A percentile compares a stretch with the other conserved stretches of the same genome.
phyloP scores from a whole-genome alignment of 257 asterid species.

The Nicotiana tabacum region DNA sequence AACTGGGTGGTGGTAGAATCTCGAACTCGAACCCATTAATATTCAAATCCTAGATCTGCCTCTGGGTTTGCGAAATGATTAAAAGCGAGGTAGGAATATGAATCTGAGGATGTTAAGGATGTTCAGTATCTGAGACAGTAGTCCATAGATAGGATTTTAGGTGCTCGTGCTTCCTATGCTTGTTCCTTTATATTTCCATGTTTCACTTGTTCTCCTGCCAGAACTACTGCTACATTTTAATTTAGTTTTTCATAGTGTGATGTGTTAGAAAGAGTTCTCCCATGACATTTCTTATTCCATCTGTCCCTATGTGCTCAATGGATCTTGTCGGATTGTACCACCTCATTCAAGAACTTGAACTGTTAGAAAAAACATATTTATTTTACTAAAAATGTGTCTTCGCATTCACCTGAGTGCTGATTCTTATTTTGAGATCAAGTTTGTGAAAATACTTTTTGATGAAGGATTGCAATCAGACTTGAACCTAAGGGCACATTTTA shows the following conservation, averaged over 20 bases:
- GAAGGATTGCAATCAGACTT: neutral
- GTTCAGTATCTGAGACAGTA: neutral
- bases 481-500: neutral
- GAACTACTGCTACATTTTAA: neutral
- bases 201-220: neutral
- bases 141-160: neutral
- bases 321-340: neutral
- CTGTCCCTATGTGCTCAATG: neutral
- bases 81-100: neutral
- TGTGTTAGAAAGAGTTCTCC: neutral
- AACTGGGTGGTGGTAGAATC: neutral
- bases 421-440: neutral
- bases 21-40: neutral
- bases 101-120: neutral
- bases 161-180: neutral
- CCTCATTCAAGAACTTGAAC: neutral
- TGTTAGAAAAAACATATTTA: neutral
- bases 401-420: neutral
- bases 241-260: neutral
- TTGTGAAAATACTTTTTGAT: neutral
- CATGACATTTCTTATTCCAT: neutral
- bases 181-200: neutral
- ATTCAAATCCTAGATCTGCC: neutral
- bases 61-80: neutral
- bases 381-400: neutral